Evolutionary conservation across 805 yeast species (phyloP).

Genomic region (Ogataea zsoltii): DNA sequence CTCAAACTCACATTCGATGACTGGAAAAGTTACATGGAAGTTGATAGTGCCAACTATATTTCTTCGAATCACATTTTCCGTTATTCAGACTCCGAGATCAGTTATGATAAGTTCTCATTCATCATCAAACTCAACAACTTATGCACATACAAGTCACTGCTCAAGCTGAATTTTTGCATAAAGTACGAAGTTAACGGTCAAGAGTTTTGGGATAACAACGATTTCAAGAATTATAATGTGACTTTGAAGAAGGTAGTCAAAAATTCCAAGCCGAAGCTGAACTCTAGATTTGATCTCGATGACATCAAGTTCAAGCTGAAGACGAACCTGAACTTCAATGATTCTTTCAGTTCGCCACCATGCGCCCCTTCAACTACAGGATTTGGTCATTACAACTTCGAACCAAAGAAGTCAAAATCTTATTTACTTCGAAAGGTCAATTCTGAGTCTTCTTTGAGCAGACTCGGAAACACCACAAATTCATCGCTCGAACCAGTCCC

Average conservation of each 20-base stretch:
- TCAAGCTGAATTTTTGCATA: conserved; percentile 42
- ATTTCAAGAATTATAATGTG: conserved; percentile 39
- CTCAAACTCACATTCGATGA: conserved; percentile 51
- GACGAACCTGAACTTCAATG: conserved; percentile 31
- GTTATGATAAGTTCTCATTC: conserved; percentile 49
- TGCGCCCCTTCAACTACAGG: conserved; percentile 9
- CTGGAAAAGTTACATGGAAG: conserved; percentile 40
- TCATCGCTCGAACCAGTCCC: neutral
- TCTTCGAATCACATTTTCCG: conserved; percentile 42
- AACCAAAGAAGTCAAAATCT: conserved; percentile 28
- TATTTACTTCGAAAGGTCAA: conserved; percentile 29
- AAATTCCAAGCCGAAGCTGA: conserved; percentile 6
- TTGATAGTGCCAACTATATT: conserved; percentile 36
- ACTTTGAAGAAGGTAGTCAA: conserved; percentile 30
- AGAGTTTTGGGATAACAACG: conserved; percentile 44
- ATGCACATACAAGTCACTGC: conserved; percentile 20
- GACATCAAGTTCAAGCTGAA: conserved; percentile 33
- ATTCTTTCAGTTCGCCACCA: conserved; percentile 22
- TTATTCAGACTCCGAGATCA: conserved; percentile 33
- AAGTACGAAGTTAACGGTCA: conserved; percentile 36
- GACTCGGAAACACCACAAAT: conserved; percentile 6
- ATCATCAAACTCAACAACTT: conserved; percentile 42
- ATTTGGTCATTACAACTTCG: conserved; percentile 12
- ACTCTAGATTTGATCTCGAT: conserved; percentile 24
- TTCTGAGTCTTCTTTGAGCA: conserved; percentile 32